Percentiles rank a stretch among this genome's conserved stretches.
Conservation (phyloP, 176 grass and related monocot species). For the Pontederia crassipes region DNA sequence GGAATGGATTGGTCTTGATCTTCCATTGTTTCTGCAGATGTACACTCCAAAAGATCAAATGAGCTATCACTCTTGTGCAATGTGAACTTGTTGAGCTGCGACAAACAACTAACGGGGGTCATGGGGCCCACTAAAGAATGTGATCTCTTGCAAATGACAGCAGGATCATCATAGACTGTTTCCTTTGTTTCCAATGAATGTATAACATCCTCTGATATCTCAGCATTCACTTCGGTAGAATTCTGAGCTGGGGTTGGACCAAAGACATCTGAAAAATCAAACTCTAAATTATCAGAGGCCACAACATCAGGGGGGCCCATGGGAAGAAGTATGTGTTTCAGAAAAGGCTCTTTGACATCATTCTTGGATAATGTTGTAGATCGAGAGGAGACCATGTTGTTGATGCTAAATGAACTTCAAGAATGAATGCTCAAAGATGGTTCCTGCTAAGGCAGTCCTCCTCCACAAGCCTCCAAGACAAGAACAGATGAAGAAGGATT, state of each 20-base stretch:
- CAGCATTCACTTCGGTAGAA: slow-evolving; percentile 28
- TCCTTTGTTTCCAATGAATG: slow-evolving; percentile 38
- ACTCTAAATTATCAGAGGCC: slow-evolving; percentile 68
- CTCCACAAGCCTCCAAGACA: slow-evolving; percentile 40
- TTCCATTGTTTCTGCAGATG: slow-evolving; percentile 36
- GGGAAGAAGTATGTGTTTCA: slow-evolving; percentile 69
- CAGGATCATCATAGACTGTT: slow-evolving; percentile 64
- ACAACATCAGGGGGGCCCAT: slow-evolving; percentile 64
- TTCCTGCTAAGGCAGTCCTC: slow-evolving; percentile 36
- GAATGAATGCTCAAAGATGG: background rate
- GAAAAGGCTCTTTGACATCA: slow-evolving; percentile 37
- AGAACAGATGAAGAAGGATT: slow-evolving; percentile 71
- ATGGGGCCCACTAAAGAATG: slow-evolving; percentile 91
- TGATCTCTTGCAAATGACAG: slow-evolving; percentile 74
- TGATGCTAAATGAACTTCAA: slow-evolving; percentile 16
- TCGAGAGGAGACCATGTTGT: slow-evolving; percentile 77
- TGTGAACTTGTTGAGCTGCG: slow-evolving; percentile 63
- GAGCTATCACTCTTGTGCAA: slow-evolving; percentile 50
- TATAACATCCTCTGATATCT: slow-evolving; percentile 43
- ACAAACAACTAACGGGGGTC: slow-evolving; percentile 56
- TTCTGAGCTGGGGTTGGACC: slow-evolving; percentile 56
- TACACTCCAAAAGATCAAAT: slow-evolving; percentile 53
- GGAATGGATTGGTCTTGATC: slow-evolving; percentile 24
- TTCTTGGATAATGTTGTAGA: slow-evolving; percentile 31
- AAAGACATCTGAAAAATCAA: slow-evolving; percentile 95